Evolutionary conservation across 179 eudicot genomes (phyloP).

Genomic region (Spergularia azorica): DNA sequence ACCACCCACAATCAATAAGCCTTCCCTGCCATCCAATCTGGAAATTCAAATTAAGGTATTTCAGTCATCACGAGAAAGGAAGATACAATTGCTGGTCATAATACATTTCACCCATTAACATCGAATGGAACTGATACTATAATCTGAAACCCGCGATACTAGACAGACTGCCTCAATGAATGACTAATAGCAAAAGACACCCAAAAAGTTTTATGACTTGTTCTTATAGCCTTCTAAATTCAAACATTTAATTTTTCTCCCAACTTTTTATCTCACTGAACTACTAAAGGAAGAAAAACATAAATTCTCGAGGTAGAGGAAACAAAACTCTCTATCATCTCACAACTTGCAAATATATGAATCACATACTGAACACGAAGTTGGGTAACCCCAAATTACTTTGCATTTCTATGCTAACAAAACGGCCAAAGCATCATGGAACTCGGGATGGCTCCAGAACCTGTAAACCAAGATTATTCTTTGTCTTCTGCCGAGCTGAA

Average conservation of each 20-base stretch:
- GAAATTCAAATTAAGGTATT: background rate
- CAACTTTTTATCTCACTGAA: background rate
- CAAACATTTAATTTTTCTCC: too few species aligned
- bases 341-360: background rate
- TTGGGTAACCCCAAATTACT: background rate
- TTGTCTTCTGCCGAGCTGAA: background rate
- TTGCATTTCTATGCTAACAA: background rate
- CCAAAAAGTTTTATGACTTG: background rate
- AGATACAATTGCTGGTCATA: too few species aligned
- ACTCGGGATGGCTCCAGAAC: background rate
- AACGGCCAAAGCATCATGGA: background rate
- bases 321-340: background rate
- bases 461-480: background rate
- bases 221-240: background rate
- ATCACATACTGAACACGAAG: background rate
- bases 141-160: background rate
- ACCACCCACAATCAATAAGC: conserved; percentile 18
- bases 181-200: conserved; percentile 3
- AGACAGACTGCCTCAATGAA: background rate
- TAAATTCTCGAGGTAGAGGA: background rate
- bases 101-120: background rate
- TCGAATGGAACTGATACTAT: background rate
- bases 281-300: background rate
- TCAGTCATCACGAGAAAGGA: too few species aligned
- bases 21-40: conserved; percentile 20